phyloP scores from a whole-genome alignment of 768 basidiomycete species.

The Infundibulicybe gibba region DNA sequence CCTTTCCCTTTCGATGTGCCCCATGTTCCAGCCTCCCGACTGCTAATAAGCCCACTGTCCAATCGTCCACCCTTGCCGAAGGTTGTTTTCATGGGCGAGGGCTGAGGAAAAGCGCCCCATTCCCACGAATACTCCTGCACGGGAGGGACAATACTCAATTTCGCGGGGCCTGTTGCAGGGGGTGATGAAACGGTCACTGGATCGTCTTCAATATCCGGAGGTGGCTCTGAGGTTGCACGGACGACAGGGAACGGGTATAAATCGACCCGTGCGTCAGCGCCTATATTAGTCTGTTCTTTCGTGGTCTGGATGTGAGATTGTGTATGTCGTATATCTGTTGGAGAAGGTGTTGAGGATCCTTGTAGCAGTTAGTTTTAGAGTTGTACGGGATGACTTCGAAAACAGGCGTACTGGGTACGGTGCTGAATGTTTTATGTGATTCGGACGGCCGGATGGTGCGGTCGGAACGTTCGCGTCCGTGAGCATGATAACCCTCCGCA shows the following conservation, averaged over 20 bases:
- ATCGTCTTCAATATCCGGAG: slow-evolving; percentile 39
- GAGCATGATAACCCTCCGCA: slow-evolving; percentile 75
- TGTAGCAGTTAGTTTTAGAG: too few species aligned
- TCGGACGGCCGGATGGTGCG: slow-evolving; percentile 31
- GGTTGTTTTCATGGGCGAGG: slow-evolving; percentile 57
- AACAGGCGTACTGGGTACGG: slow-evolving; percentile 1
- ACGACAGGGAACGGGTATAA: slow-evolving; percentile 19
- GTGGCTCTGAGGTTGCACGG: slow-evolving; percentile 62
- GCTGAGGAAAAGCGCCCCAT: slow-evolving; percentile 88
- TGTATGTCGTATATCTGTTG: slow-evolving; percentile 5
- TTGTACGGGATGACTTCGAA: too few species aligned
- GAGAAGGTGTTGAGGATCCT: slow-evolving; percentile 19
- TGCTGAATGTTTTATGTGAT: neutral
- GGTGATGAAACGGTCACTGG: slow-evolving; percentile 1
- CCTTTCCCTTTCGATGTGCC: slow-evolving; percentile 19
- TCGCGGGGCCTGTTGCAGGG: slow-evolving; percentile 8
- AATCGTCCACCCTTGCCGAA: slow-evolving; percentile 46
- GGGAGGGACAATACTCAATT: slow-evolving; percentile 11
- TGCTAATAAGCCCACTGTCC: slow-evolving; percentile 18
- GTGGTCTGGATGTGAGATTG: neutral
- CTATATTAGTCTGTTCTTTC: neutral
- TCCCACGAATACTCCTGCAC: slow-evolving; percentile 87
- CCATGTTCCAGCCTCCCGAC: slow-evolving; percentile 1
- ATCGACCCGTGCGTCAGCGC: neutral
- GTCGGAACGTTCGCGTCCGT: slow-evolving; percentile 35